A percentile compares a stretch with the other conserved stretches of the same genome.
phyloP scores from a whole-genome alignment of 2,329 filamentous ascomycete species.

The Xylaria digitata region DNA sequence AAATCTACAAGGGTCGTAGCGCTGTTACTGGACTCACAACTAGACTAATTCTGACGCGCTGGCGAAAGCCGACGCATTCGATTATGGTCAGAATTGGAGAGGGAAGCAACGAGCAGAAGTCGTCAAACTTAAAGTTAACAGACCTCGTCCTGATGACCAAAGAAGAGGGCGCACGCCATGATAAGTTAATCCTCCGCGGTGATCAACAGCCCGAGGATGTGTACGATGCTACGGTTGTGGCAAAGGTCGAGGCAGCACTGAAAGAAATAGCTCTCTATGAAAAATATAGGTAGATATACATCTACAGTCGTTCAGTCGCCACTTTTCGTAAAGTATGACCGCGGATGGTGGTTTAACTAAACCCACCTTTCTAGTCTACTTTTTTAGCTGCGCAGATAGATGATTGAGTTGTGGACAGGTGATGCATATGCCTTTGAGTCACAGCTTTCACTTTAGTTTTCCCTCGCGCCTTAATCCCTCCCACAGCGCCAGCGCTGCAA shows the following conservation, averaged over 20 bases:
- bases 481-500: constrained; percentile 69
- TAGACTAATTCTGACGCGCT: constrained; percentile 81
- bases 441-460: constrained; percentile 35
- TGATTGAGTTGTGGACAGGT: neutral
- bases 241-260: constrained; percentile 73
- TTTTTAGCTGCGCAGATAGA: neutral
- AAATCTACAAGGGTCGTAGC: constrained; percentile 86
- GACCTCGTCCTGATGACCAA: constrained; percentile 53
- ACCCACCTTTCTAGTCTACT: neutral
- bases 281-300: constrained; percentile 55
- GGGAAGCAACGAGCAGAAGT: constrained; percentile 79
- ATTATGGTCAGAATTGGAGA: constrained; percentile 71
- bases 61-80: constrained; percentile 72
- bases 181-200: constrained; percentile 80
- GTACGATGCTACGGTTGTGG: constrained; percentile 76
- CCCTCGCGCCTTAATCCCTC: constrained; percentile 64
- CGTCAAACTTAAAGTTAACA: constrained; percentile 65
- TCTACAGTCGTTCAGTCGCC: constrained; percentile 20
- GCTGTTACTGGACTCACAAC: constrained; percentile 84
- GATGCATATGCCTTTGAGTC: constrained; percentile 12
- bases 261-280: constrained; percentile 74
- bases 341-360: neutral
- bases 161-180: constrained; percentile 68
- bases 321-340: constrained; percentile 7
- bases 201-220: constrained; percentile 75